Base-by-base conservation (phyloP, 2,329 filamentous ascomycete genomes). In the Spiromastix sp. region DNA sequence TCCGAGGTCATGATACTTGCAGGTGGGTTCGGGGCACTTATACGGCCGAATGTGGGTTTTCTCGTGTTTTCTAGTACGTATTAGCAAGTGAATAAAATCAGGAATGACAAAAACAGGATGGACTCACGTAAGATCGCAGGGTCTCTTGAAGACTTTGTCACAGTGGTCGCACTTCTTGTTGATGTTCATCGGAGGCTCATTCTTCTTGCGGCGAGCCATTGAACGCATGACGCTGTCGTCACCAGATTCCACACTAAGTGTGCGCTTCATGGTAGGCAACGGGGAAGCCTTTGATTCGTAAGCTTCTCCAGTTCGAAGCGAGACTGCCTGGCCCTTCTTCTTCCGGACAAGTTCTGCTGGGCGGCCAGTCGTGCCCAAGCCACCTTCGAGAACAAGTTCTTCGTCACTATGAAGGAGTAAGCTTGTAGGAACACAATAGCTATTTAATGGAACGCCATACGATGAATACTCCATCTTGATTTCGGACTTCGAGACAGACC, bases 31-130 rank as follows among this genome's bases (percentile, higher is more conserved):
- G 5, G 78, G 73, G 61, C 91, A 98, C 68, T 98, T 98, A 82
- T 84, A 95, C 7, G 89, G 91, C 22, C 91, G 83, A 37, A 85
- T 86, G 60, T 98, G 91, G 0, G 89, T 96, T 70, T 96, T 98
- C 66, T 93, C 83, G 63, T 98, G 91, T 70, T 96, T 96, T 47
- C 59, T 63, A 26, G 3, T n/a, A 25, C 4, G 20, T 9, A 33
- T 47, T 40, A 50, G 34, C 26, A 28, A 24, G 31, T 28, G 31
- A 31, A 27, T 8, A 32, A 16, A 25, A 33, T 12, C 20, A 10
- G 8, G 2, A 5, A 17, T 12, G 5, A n/a, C 6, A 13, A 15
- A 7, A n/a, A 31, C 13, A 13, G 6, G 25, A 20, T 17, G 8
- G 32, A 52, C 58, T 47, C 44, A 63, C 55, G 86, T 95, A 40